A percentile compares a stretch with the other conserved stretches of the same genome.
phyloP scores from a whole-genome alignment of 2,329 filamentous ascomycete species.

The Pleoardoris graminearum region DNA sequence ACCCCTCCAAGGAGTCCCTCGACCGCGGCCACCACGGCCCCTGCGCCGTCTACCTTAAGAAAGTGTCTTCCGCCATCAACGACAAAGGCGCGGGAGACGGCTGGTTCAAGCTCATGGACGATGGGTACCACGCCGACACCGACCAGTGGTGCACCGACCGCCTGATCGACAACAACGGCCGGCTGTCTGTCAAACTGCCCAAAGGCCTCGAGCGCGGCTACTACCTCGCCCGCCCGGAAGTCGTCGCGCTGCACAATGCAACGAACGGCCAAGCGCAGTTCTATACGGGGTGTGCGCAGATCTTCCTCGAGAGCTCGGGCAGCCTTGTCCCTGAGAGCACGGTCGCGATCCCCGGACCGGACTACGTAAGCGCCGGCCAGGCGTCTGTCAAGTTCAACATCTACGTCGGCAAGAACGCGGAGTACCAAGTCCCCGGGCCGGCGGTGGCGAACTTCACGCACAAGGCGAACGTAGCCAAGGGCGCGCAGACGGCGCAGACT shows the following conservation, averaged over 20 bases:
- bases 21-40: conserved; percentile 68
- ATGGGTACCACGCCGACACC: conserved; percentile 62
- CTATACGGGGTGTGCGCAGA: conserved; percentile 72
- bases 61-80: conserved; percentile 60
- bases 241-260: conserved; percentile 69
- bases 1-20: conserved; percentile 58
- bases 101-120: conserved; percentile 79
- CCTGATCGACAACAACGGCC: conserved; percentile 66
- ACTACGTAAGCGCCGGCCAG: conserved; percentile 58
- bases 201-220: conserved; percentile 64
- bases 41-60: conserved; percentile 75
- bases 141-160: conserved; percentile 71
- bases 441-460: conserved; percentile 52
- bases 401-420: conserved; percentile 52
- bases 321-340: conserved; percentile 52
- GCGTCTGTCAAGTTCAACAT: conserved; percentile 67
- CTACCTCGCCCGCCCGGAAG: conserved; percentile 73
- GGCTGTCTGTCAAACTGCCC: conserved; percentile 66
- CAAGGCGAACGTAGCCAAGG: conserved; percentile 21
- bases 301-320: conserved; percentile 61
- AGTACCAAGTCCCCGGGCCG: conserved; percentile 60
- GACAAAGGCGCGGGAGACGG: conserved; percentile 60
- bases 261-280: conserved; percentile 64
- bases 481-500: conserved; percentile 38
- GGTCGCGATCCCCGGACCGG: conserved; percentile 65